Base-by-base conservation (phyloP, 2,329 filamentous ascomycete genomes). In the Colletotrichum kahawae region DNA sequence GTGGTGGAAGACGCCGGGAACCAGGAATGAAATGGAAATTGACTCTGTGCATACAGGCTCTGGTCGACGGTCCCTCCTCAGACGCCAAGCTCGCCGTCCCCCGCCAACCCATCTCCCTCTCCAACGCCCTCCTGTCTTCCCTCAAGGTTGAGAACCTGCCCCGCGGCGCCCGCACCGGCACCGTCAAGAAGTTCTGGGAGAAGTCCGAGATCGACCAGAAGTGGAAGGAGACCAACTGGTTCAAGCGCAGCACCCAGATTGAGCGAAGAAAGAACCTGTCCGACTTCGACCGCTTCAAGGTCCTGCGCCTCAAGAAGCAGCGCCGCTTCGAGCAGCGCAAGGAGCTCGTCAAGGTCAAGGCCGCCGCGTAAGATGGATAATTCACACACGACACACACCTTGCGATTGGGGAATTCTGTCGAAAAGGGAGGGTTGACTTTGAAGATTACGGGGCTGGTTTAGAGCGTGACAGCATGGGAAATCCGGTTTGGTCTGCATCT, bases 201-300 rank as follows among this genome's bases (percentile, higher is more conserved):
- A 94, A 95, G 90, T 90, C 92, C 82, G 94, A 95, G 86, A 95
- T 99, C 84, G 97, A 99, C 86, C 88, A 92, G 86, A 97, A 97
- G 91, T 98, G 95, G 94, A 92, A 93, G 85, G 91, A 95, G 89
- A 96, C 92, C 91, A 92, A 92, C 88, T 98, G 94, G 93, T 95
- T 96, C 84, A 97, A 99, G 95, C 96, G 95, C 92, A 93, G 94
- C 85, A 92, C 93, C 82, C 94, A 95, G 89, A 91, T 92, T 83
- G 91, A 95, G 88, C 94, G 95, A 90, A 94, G 97, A 91, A 94
- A 94, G 90, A 92, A 92, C 84, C 91, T 99, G 81, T 97, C 93
- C 89, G 97, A 99, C 92, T 99, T 99, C 86, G 97, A 99, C 92
- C 94, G 97, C 88, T 99, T 98, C 95, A 98, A 99, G 95, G 97